These are phyloP conservation scores for Craterostigma plantagineum DNA, from an alignment of 257 asterid genomes.

Conservation along the genomic window DNA sequence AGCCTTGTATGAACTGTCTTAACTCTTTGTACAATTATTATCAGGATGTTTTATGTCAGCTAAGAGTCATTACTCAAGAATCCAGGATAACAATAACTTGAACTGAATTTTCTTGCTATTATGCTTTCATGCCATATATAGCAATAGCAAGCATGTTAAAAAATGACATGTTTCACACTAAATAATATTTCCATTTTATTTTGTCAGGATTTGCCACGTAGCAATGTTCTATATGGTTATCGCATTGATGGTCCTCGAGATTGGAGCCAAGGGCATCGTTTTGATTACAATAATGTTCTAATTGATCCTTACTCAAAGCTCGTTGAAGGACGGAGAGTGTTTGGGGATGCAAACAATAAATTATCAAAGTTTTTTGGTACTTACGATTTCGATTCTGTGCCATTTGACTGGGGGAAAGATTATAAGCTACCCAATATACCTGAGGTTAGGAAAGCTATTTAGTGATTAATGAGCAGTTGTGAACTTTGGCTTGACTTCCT, in stretches of 20 bases:
- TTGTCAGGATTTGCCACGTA: slow-evolving; percentile 56
- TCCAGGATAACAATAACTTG: no score
- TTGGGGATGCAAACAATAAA: slow-evolving; percentile 66
- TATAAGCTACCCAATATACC: slow-evolving; percentile 74
- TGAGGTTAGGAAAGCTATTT: slow-evolving; percentile 27
- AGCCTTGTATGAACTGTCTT: slow-evolving; percentile 5
- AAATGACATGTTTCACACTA: no score
- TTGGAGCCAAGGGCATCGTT: slow-evolving; percentile 90
- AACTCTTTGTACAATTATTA: background rate
- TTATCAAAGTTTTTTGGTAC: slow-evolving; percentile 53
- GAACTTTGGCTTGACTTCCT: no score
- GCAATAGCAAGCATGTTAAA: no score
- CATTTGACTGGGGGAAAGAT: slow-evolving; percentile 84
- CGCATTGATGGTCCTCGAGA: slow-evolving; percentile 68
- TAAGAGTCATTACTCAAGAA: no score
- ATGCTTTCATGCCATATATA: no score
- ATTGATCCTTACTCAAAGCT: slow-evolving; percentile 90
- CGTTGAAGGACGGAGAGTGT: slow-evolving; percentile 71
- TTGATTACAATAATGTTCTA: slow-evolving; percentile 39
- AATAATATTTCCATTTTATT: background rate
- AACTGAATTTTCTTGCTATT: no score
- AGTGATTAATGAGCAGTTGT: no score
- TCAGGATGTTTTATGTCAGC: background rate
- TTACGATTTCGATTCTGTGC: slow-evolving; percentile 55
- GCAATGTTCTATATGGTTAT: slow-evolving; percentile 62